Evolutionary conservation across 768 basidiomycete species (phyloP), one percentile per base, ranked within the genome.

Genomic region (Russula foetens): DNA sequence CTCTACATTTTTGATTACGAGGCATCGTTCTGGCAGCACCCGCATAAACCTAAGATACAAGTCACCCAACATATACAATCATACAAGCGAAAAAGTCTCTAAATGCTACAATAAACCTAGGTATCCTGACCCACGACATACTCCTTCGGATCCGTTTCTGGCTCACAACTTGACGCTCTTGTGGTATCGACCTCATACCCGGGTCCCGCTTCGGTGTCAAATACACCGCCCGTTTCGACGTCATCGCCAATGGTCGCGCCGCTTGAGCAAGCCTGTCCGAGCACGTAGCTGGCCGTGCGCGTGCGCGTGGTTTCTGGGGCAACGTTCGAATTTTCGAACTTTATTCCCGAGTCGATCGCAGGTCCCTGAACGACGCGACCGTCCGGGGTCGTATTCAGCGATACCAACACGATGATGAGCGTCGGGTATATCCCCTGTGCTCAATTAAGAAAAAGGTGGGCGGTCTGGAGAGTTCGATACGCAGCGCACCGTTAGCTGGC

Each of bases 341-440:
- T 50, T 38, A 60, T 44, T 12, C 17, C 41, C 21, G 59, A 21
- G 23, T 50, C 53, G 17, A 12, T 21, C 31, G 14, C 28, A 19
- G 54, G 14, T 5, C 47, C 48, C 48, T 45, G 53, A 14, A 17
- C 19, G n/a, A 21, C 23, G 53, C 21, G n/a, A n/a, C n/a, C n/a
- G n/a, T 62, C 56, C 23, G 50, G 63, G 24, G 50, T 63, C 12
- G 46, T 7, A 53, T 74, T 67, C 31, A 66, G 58, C 19, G 68
- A 63, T 53, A 69, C 70, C 31, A 74, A 72, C 38, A 68, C 67
- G 44, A 63, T 61, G 45, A 63, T 63, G 2, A 63, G 45, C 1
- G 63, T 63, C 4, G 59, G 63, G 46, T 63, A 61, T 61, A 63
- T 61, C 7, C 63, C 59, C 59, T 63, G 14, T 3, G 38, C 14